Evolutionary conservation across 2,329 filamentous ascomycete species (phyloP).

Genomic region (Fusarium verticillioides): DNA sequence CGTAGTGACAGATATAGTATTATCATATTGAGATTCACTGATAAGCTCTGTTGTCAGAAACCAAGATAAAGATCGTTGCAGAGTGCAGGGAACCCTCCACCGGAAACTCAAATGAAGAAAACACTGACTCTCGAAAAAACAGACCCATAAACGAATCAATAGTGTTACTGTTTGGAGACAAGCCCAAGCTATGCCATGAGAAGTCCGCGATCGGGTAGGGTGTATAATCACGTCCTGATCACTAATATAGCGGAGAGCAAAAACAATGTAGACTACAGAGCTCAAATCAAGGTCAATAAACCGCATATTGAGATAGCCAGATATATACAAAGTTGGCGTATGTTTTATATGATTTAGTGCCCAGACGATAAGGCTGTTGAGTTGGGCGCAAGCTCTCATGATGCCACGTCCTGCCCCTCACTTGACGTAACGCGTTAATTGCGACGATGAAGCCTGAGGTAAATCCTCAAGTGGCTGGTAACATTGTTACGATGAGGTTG

Average conservation of each 20-base stretch:
- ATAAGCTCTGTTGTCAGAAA: neutral
- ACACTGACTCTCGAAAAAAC: too few species aligned
- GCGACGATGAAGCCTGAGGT: neutral
- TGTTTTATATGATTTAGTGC: neutral
- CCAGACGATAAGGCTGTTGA: neutral
- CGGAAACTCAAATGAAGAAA: too few species aligned
- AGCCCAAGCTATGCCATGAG: neutral
- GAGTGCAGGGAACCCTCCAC: too few species aligned
- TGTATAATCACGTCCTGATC: neutral
- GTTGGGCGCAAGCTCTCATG: neutral
- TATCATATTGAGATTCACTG: too few species aligned
- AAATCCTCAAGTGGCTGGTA: neutral
- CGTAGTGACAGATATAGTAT: neutral
- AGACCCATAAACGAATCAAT: neutral
- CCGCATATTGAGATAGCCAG: neutral
- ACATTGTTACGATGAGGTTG: neutral
- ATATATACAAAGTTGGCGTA: too few species aligned
- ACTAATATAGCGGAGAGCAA: neutral
- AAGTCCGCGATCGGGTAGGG: neutral
- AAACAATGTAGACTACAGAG: neutral
- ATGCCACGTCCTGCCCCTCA: conserved; percentile 33
- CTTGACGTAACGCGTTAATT: conserved; percentile 30
- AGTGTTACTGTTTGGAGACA: neutral
- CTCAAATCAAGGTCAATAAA: too few species aligned
- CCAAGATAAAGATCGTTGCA: too few species aligned